These are phyloP conservation scores for Paradendryphiella salina DNA, from an alignment of 2,329 filamentous ascomycete species.

Conservation along the genomic window DNA sequence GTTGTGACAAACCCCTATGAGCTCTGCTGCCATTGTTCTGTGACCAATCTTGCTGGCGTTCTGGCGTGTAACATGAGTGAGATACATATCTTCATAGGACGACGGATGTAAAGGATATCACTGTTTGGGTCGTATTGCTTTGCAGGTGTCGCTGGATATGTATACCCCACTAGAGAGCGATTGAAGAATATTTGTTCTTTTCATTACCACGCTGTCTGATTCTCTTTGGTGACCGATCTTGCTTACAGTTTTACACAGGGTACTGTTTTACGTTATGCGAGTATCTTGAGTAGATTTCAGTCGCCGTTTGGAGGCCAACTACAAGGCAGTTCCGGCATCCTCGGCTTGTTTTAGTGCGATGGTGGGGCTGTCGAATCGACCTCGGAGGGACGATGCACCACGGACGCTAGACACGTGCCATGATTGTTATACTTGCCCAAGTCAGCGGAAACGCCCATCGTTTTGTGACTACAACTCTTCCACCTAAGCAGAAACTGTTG, in stretches of 20 bases:
- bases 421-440: background rate
- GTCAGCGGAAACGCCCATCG: background rate
- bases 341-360: background rate
- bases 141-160: constrained; percentile 3
- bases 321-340: background rate
- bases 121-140: background rate
- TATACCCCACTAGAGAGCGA: constrained; percentile 10
- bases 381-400: background rate
- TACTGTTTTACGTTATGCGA: background rate
- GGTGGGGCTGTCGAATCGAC: background rate
- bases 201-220: background rate
- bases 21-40: background rate
- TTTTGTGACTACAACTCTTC: background rate
- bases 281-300: background rate
- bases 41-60: constrained; percentile 16
- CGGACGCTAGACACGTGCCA: background rate
- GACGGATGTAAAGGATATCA: background rate
- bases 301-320: background rate
- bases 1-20: constrained; percentile 69
- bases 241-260: background rate
- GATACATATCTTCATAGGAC: background rate
- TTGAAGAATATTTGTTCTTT: background rate
- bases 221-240: background rate
- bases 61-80: background rate
- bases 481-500: background rate